Percentiles rank a stretch among this genome's conserved stretches.
Evolutionary conservation across 139 green algal species (phyloP).

Genomic region (Picochlorum sp.): DNA sequence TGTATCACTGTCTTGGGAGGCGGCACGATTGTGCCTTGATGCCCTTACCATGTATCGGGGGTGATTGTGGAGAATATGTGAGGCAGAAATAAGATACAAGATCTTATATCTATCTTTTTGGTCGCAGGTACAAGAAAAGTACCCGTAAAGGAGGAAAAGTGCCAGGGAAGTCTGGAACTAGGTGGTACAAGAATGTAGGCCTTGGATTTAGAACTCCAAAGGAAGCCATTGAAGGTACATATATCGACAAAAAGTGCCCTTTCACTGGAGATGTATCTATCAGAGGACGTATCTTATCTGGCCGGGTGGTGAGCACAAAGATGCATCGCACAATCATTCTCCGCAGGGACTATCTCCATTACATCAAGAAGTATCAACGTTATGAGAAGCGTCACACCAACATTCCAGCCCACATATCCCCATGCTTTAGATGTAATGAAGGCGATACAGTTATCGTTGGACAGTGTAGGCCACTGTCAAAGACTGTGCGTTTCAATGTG

Average conservation of each 20-base stretch:
- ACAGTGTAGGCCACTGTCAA: constrained; percentile 96
- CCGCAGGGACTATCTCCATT: constrained; percentile 96
- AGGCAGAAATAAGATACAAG: too few relatives aligned
- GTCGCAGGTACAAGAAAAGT: constrained; percentile 52
- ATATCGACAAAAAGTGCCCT: constrained; percentile 99
- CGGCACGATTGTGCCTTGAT: too few relatives aligned
- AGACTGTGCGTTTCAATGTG: constrained; percentile 99
- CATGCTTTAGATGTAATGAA: constrained; percentile 87
- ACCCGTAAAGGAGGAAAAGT: constrained; percentile 47
- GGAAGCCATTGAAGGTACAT: constrained; percentile 94
- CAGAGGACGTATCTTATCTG: constrained; percentile 90
- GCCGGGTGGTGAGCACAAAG: constrained; percentile 90
- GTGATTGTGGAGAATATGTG: too few relatives aligned
- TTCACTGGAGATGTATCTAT: constrained; percentile 99
- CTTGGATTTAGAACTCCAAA: constrained; percentile 97
- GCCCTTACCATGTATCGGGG: too few relatives aligned
- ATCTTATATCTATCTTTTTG: neutral
- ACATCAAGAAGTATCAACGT: constrained; percentile 94
- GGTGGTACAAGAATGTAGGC: constrained; percentile 93
- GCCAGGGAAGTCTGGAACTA: constrained; percentile 75
- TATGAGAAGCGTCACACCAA: constrained; percentile 99
- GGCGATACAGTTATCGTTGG: constrained; percentile 91
- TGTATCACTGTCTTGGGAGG: too few relatives aligned
- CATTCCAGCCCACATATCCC: constrained; percentile 89
- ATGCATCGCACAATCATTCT: constrained; percentile 97